Base-by-base conservation (phyloP, 83 land plant species). In the Picea abies region DNA sequence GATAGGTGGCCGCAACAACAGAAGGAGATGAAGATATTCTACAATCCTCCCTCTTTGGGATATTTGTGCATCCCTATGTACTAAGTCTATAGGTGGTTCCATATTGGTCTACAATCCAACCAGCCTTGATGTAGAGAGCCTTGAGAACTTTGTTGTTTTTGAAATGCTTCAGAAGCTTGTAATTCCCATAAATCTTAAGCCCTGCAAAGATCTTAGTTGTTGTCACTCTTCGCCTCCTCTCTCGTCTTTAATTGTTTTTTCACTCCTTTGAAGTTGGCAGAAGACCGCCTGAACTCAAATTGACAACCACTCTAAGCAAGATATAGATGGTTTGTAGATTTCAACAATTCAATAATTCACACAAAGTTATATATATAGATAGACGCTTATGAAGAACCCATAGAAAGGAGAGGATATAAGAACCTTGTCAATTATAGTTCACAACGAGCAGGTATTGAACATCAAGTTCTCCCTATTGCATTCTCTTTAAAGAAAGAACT, bases 131-230 rank as follows among this genome's bases (percentile, higher is more conserved):
- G 81, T 96, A 95, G 62, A 97, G 95, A 63, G 99, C 98, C 78
- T 97, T 97, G 81, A 97, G 89, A n/a, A 97, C 99, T 81, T 97
- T 98, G 80, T 97, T 97, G 78, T 97, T 97, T 72, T 97, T 98
- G 73, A 98, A 97, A 87, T 95, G 98, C 81, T 97, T 97, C 37
- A 98, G 99, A 11, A 97, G 90, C 88, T 91, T 89, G 86, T 90
- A 97, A 84, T 92, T 95, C 19, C 99, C 99, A 73, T 84, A 89
- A 37, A 90, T 85, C 66, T 98, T 83, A 16, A 97, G 85, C n/a
- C 99, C 99, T 8, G 94, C 47, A 76, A 88, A 95, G 65, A 97
- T 95, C 93, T 94, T 94, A 1, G 99, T 93, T 1, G 99, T 98
- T 10, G 95, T 91, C 52, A 98, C 98, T 66, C 99, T 81, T 81